phyloP scores from a whole-genome alignment of 1,284 basidiomycete species.

The Heterobasidion parviporum region DNA sequence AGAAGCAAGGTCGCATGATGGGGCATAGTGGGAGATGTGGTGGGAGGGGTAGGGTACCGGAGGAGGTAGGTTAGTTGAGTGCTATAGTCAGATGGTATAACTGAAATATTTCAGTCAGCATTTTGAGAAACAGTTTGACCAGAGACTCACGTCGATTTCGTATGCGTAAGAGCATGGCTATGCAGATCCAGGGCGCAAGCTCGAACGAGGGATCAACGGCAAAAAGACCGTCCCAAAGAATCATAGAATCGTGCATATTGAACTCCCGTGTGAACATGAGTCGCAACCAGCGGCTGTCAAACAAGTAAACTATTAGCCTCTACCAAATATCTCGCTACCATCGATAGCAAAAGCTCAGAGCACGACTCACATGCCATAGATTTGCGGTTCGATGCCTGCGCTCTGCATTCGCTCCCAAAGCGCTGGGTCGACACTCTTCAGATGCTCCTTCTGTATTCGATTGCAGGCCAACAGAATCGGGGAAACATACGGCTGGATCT shows the following conservation, averaged over 20 bases:
- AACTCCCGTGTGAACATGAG: slow-evolving; percentile 89
- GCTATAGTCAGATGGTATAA: slow-evolving; percentile 81
- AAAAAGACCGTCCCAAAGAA: slow-evolving; percentile 88
- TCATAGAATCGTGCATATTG: slow-evolving; percentile 63
- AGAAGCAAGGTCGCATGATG: slow-evolving; percentile 66
- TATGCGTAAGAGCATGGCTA: slow-evolving; percentile 89
- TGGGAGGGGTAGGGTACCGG: slow-evolving; percentile 64
- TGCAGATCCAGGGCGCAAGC: slow-evolving; percentile 76
- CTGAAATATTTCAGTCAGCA: slow-evolving; percentile 27
- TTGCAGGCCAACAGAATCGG: slow-evolving; percentile 81
- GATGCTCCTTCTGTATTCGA: slow-evolving; percentile 62
- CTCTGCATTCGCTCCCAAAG: slow-evolving; percentile 70
- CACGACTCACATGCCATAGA: slow-evolving; percentile 82
- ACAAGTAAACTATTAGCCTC: not conserved
- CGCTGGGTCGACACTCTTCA: slow-evolving; percentile 77
- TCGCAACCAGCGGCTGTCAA: slow-evolving; percentile 77
- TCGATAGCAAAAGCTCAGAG: not conserved
- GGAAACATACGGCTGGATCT: slow-evolving; percentile 56
- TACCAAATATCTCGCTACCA: slow-evolving; percentile 6
- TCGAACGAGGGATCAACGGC: slow-evolving; percentile 70
- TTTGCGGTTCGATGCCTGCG: slow-evolving; percentile 84
- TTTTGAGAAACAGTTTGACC: too few species aligned
- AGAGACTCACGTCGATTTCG: slow-evolving; percentile 67
- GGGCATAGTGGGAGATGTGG: slow-evolving; percentile 19
- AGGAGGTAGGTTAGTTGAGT: slow-evolving; percentile 75